Conservation (phyloP, 2,329 filamentous ascomycete genomes). For the Nannizzia gypsea region DNA sequence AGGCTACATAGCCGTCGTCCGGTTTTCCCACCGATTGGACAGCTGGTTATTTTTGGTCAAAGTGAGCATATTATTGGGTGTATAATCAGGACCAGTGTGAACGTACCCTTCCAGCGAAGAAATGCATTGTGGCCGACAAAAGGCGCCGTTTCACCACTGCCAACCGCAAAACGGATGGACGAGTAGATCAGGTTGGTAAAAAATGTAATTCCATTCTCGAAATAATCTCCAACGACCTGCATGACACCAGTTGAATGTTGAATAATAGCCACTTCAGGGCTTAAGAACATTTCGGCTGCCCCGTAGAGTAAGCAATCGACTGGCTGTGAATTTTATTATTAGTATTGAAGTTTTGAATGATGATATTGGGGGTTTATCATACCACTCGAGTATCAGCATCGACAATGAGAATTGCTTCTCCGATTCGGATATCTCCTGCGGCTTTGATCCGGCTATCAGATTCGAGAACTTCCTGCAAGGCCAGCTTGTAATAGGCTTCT, state of each 20-base stretch:
- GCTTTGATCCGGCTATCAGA: conserved; percentile 48
- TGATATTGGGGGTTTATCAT: conserved; percentile 1
- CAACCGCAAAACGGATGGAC: conserved; percentile 57
- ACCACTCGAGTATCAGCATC: conserved; percentile 56
- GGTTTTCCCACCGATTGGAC: conserved; percentile 47
- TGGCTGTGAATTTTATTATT: conserved; percentile 27
- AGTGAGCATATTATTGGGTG: background rate
- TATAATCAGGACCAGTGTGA: background rate
- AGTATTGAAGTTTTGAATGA: background rate
- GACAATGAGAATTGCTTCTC: conserved; percentile 62
- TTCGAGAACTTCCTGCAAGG: conserved; percentile 37
- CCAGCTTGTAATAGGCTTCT: conserved; percentile 28
- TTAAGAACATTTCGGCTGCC: conserved; percentile 59
- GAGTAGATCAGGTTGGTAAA: conserved; percentile 71
- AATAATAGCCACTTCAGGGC: conserved; percentile 57
- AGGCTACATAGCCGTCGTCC: conserved; percentile 51
- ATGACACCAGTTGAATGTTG: conserved; percentile 65
- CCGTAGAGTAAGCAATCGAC: conserved; percentile 56
- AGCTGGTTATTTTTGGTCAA: conserved; percentile 28
- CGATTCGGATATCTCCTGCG: conserved; percentile 73
- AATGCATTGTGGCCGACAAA: conserved; percentile 72
- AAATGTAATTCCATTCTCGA: conserved; percentile 66
- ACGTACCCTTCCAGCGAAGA: conserved; percentile 46
- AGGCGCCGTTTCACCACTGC: conserved; percentile 59
- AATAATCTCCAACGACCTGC: conserved; percentile 60